Evolutionary conservation across 306 rosid genomes (phyloP).

Genomic region (Parietaria judaica): DNA sequence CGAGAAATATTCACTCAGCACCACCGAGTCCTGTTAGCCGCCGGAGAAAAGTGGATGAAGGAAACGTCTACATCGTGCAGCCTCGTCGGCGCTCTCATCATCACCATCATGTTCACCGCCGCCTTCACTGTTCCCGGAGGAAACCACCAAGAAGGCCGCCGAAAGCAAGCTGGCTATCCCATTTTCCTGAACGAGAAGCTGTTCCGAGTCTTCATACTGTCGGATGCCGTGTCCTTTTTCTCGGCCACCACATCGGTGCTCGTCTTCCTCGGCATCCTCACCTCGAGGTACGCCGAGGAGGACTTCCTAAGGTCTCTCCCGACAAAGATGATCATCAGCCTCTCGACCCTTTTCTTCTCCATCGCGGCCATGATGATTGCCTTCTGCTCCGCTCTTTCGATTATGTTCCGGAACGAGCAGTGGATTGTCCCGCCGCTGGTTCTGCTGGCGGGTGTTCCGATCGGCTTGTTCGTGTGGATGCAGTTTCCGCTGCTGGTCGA

Average conservation of each 20-base stretch:
- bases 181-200: neutral
- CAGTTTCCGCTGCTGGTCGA: neutral
- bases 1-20: conserved; percentile 17
- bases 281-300: neutral
- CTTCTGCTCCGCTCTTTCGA: conserved; percentile 16
- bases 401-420: neutral
- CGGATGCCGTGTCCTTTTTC: neutral
- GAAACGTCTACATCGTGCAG: conserved; percentile 34
- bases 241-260: neutral
- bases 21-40: conserved; percentile 18
- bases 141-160: neutral
- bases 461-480: neutral
- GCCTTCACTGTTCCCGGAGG: conserved; percentile 38
- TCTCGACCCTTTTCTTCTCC: conserved; percentile 33
- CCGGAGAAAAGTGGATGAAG: conserved; percentile 44
- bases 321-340: conserved; percentile 29
- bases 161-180: neutral
- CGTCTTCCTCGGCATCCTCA: conserved; percentile 1
- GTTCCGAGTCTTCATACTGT: neutral
- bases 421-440: neutral
- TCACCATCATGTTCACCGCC: conserved; percentile 38
- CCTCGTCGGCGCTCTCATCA: conserved; percentile 36
- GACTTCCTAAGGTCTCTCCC: conserved; percentile 29
- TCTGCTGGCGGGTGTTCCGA: neutral
- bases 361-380: conserved; percentile 36